phyloP scores from a whole-genome alignment of 2,329 filamentous ascomycete genomes.

The Pseudogymnoascus sp. region DNA sequence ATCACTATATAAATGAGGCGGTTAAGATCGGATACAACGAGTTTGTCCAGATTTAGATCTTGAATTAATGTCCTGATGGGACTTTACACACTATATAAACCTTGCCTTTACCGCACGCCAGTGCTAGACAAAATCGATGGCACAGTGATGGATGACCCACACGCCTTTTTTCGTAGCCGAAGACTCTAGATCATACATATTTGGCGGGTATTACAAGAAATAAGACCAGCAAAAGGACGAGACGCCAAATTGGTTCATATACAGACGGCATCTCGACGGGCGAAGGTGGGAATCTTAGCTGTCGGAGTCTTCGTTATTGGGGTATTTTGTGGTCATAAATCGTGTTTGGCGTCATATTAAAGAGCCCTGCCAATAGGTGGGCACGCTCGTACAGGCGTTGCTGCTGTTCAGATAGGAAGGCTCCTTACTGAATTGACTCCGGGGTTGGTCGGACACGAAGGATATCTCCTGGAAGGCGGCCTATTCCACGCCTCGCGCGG shows the following conservation, averaged over 20 bases:
- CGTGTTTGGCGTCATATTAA: not conserved
- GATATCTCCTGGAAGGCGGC: not conserved
- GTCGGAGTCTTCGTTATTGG: not conserved
- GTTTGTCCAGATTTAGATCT: not conserved
- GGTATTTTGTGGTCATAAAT: slow-evolving; percentile 3
- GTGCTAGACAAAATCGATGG: not conserved
- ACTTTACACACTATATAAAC: not conserved
- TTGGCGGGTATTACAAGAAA: not conserved
- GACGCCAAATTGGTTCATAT: not conserved
- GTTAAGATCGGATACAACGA: not conserved
- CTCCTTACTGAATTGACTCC: slow-evolving; percentile 1
- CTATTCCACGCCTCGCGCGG: not conserved
- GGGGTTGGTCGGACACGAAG: not conserved
- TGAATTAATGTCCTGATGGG: not conserved
- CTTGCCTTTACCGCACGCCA: not conserved
- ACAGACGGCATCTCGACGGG: not conserved
- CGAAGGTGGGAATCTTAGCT: not conserved
- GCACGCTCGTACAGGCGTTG: not conserved
- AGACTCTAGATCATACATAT: not conserved
- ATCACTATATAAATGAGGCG: not conserved
- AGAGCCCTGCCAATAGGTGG: not conserved
- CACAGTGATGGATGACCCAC: not conserved
- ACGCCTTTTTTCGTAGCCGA: not conserved
- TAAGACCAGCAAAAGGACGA: not conserved
- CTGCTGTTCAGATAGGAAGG: not conserved